Base-by-base conservation (phyloP, 164 flowering plant genomes). In the Macadamia tetraphylla region DNA sequence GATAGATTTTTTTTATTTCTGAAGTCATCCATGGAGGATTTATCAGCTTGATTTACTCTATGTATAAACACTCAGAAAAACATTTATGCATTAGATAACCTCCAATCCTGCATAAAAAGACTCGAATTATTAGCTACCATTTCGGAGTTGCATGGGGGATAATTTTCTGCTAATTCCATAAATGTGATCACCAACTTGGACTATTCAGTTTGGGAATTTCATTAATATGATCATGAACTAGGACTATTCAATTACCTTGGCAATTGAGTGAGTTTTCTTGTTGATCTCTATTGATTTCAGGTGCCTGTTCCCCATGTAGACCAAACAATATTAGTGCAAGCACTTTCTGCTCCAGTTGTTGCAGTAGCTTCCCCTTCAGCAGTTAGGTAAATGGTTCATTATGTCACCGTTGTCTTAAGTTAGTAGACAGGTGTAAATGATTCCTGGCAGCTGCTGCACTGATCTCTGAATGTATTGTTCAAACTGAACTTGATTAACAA, bases 321-420 rank as follows among this genome's bases (percentile, higher is more conserved):
- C 63, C 77, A 75, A 64, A 66, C 61, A 49, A 73, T 85, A 64
- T 69, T 90, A 14, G 69, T 83, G 65, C 79, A 77, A 69, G 97
- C 99, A 67, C 77, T 86, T 64, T 77, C 85, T 79, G 78, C 80
- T 67, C 97, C 97, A 46, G 97, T 94, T 74, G 79, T 92, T 70
- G 82, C 97, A 10, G 89, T 91, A 55, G 97, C 97, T 67, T 94
- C 99, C 32, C 97, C 99, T 75, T 94, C 97, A 66, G 89, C 97
- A 56, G 63, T 92, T 71, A 74, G 84, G 99, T 89, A 73, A 65
- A 72, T 46, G 17, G 64, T 49, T 48, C 51, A 55, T 57, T 52
- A 7, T n/a, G 7, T 65, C 59, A 32, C 60, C 30, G 2, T 30
- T 53, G 14, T 53, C 15, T 14, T 4, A 23, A 23, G 23, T 23